These are phyloP conservation scores for Metarhizium sp. DNA, from an alignment of 2,329 filamentous ascomycete genomes.

Conservation along the genomic window DNA sequence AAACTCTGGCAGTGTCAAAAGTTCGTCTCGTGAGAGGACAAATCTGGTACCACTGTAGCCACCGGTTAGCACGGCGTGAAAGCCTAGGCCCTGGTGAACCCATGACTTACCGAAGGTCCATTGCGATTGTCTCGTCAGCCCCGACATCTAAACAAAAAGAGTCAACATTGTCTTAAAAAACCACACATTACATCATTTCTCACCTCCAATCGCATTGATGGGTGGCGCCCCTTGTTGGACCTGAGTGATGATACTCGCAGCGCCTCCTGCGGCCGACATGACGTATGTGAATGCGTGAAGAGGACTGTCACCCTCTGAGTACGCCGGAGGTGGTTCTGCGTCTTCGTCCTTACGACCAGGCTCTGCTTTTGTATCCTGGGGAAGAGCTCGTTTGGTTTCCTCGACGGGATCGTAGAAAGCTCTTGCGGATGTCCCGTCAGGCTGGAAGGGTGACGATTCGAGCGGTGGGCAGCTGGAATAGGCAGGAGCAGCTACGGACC, in stretches of 20 bases:
- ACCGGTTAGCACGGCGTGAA: conserved; percentile 16
- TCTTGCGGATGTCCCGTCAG: conserved; percentile 23
- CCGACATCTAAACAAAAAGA: conserved; percentile 51
- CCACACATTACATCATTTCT: conserved; percentile 12
- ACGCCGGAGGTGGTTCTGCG: conserved; percentile 88
- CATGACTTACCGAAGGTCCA: conserved; percentile 73
- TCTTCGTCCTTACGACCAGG: conserved; percentile 70
- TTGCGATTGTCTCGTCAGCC: conserved; percentile 86
- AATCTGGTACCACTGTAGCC: conserved; percentile 74
- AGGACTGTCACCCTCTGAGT: conserved; percentile 89
- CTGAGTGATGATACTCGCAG: conserved; percentile 98
- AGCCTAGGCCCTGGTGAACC: neutral
- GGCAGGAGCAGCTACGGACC: conserved; percentile 41
- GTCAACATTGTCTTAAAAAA: neutral
- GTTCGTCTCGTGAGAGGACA: conserved; percentile 86
- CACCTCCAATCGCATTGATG: conserved; percentile 82
- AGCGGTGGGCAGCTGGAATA: conserved; percentile 33
- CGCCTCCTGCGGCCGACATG: conserved; percentile 95
- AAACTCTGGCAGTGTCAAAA: conserved; percentile 92
- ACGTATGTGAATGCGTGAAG: conserved; percentile 89
- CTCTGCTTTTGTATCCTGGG: conserved; percentile 70
- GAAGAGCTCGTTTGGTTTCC: conserved; percentile 78
- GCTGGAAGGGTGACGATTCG: conserved; percentile 27
- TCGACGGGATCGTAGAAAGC: conserved; percentile 44
- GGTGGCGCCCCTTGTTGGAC: conserved; percentile 89